Evolutionary conservation across 371 early-diverging fungal genomes (phyloP).

Genomic region (Rhizopus delemar): DNA sequence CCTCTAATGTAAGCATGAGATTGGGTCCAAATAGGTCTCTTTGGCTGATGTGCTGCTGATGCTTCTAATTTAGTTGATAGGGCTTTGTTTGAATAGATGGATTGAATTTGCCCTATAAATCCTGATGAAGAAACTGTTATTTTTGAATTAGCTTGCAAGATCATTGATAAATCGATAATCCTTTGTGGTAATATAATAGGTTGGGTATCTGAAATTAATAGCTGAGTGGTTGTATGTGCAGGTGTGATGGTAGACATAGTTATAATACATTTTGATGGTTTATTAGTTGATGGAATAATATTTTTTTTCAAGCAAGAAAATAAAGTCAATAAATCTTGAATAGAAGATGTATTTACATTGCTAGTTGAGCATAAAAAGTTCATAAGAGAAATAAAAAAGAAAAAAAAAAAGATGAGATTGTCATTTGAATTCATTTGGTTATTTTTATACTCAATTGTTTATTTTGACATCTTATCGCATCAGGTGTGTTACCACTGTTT

Average conservation of each 20-base stretch:
- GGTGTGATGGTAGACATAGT: constrained; percentile 22
- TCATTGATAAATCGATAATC: constrained; percentile 11
- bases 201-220: constrained; percentile 13
- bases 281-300: not conserved
- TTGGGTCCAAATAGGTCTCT: constrained; percentile 22
- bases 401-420: not conserved
- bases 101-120: constrained; percentile 11
- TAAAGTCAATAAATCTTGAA: constrained; percentile 11
- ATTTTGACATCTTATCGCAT: too few relatives aligned
- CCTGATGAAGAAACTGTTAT: constrained; percentile 11
- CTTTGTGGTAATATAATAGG: constrained; percentile 16
- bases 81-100: constrained; percentile 3
- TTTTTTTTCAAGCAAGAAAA: constrained; percentile 4
- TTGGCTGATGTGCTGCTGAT: constrained; percentile 17
- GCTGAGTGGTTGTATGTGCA: constrained; percentile 23
- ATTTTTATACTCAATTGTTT: too few relatives aligned
- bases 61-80: not conserved
- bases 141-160: constrained; percentile 16
- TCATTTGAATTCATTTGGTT: too few relatives aligned
- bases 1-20: constrained; percentile 27
- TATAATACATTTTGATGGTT: not conserved
- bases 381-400: constrained; percentile 6
- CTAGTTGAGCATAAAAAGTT: constrained; percentile 13
- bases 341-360: constrained; percentile 21
- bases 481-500: too few relatives aligned